Evolutionary conservation across 192 early-diverging fungal genomes (phyloP), one percentile per base, ranked within the genome.

Genomic region (Umbelopsis isabellina): DNA sequence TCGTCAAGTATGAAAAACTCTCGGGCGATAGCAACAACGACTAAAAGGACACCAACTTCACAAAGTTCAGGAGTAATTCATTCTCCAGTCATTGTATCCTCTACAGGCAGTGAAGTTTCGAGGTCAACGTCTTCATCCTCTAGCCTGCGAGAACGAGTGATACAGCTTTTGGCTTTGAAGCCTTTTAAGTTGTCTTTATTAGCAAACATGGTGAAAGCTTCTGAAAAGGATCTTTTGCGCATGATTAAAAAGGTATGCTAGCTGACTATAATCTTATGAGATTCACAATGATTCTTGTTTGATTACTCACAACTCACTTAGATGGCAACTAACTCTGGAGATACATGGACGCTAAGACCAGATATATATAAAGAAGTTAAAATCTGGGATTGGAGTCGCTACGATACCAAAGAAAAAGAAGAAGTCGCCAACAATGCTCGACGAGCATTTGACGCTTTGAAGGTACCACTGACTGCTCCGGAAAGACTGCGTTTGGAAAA

Each of bases 331-430:
- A 18, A n/a, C 22, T 22, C 68, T 8, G 35, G 64, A 18, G 51
- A 49, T 23, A 65, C 70, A 47, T 76, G 70, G 64, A 48, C 48
- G 6, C 48, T 76, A 44, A 70, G 65, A 49, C 75, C 75, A 49
- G 65, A 46, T 2, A 11, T 71, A 1, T 76, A 68, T n/a, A 71
- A 67, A 45, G 65, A 71, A 47, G 71, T 76, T 23, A 49, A 44
- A 18, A 68, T 76, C 45, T 76, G 75, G 75, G 75, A 76, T 22
- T 76, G 75, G 75, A 65, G 44, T 25, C 49, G 53, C 8, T 76
- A 76, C 37, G 70, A 66, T 8, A 49, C 49, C 15, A 66, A 58
- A 18, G 75, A 76, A 67, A 47, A 65, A 23, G 50, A 49, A 46
- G 52, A 30, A 21, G 70, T 68, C 8, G 49, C 49, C n/a, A 51